phyloP scores from a whole-genome alignment of 2,329 filamentous ascomycete species.

The Fusarium graminum region DNA sequence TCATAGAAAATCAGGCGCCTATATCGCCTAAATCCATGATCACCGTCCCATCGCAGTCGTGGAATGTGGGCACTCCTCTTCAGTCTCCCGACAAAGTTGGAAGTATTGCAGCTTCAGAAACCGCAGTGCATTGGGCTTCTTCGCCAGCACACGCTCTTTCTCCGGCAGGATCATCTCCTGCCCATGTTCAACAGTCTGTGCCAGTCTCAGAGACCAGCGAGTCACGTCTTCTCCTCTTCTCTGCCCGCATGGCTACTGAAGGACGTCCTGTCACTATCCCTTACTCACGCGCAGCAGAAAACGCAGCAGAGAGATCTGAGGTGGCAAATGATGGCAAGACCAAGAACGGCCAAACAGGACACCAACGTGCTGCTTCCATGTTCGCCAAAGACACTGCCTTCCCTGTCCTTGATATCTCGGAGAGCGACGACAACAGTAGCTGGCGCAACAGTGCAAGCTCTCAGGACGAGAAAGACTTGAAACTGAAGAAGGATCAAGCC shows the following conservation, averaged over 20 bases:
- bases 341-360: not conserved
- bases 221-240: conserved; percentile 12
- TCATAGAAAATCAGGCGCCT: not conserved
- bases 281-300: conserved; percentile 20
- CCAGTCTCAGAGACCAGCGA: conserved; percentile 8
- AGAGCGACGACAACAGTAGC: conserved; percentile 20
- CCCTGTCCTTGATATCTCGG: conserved; percentile 1
- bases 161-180: conserved; percentile 14
- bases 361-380: conserved; percentile 19
- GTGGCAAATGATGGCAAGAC: conserved; percentile 11
- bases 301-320: conserved; percentile 27
- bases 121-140: conserved; percentile 11
- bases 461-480: conserved; percentile 11
- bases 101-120: not conserved
- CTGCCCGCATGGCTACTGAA: conserved; percentile 16
- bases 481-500: conserved; percentile 8
- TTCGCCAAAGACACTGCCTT: conserved; percentile 4
- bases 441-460: conserved; percentile 17
- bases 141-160: conserved; percentile 11
- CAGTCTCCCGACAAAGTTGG: conserved; percentile 18
- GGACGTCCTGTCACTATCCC: conserved; percentile 5
- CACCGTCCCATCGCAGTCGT: not conserved
- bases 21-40: not conserved
- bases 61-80: conserved; percentile 15
- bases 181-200: conserved; percentile 9